These are phyloP conservation scores for Lomentospora prolificans DNA, from an alignment of 2,329 filamentous ascomycete genomes.

Conservation along the genomic window DNA sequence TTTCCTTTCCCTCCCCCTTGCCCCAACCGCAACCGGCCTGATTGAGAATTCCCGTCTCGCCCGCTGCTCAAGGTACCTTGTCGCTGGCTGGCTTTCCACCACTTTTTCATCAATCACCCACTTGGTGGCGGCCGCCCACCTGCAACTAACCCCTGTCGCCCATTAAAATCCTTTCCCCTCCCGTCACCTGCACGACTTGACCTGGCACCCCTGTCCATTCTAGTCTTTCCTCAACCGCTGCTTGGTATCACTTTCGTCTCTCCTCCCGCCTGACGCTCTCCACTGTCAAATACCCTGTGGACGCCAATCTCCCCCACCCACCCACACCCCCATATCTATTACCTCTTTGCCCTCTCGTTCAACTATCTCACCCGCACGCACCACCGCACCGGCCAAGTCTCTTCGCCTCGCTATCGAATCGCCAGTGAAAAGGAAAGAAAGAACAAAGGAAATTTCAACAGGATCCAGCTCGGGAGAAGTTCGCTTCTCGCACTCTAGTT, in stretches of 20 bases:
- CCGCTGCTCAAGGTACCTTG: neutral
- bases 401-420: too few relatives aligned
- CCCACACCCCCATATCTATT: neutral
- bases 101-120: neutral
- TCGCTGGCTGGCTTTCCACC: neutral
- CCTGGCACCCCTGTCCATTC: neutral
- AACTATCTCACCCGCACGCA: neutral
- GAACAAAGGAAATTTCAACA: too few relatives aligned
- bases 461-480: too few relatives aligned
- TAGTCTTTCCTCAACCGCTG: neutral
- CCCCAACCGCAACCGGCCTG: neutral
- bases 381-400: too few relatives aligned
- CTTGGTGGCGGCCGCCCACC: neutral
- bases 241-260: neutral
- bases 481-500: too few relatives aligned
- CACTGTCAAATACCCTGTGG: neutral
- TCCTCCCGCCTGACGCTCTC: neutral
- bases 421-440: too few relatives aligned
- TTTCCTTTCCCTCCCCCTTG: too few relatives aligned
- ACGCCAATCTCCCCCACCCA: neutral
- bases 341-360: neutral
- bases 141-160: constrained; percentile 2
- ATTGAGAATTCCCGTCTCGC: neutral
- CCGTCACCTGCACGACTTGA: neutral
- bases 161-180: neutral